Conservation (phyloP, 2,329 filamentous ascomycete genomes). For the Apiospora hydei region DNA sequence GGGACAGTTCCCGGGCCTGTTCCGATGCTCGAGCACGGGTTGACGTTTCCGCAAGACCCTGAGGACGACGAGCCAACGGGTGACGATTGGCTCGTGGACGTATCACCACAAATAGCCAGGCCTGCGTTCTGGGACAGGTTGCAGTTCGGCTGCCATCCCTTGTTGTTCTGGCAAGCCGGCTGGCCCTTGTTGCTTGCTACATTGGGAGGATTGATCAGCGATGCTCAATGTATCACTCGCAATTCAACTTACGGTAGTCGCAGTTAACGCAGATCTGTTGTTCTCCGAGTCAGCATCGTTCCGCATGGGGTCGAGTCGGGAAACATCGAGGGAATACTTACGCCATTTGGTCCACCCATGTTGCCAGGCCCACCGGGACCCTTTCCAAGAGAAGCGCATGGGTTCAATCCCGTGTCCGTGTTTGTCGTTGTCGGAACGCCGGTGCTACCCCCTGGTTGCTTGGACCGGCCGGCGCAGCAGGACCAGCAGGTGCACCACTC, state of each 20-base stretch:
- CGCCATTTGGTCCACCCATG: background rate
- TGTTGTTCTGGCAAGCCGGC: background rate
- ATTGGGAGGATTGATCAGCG: background rate
- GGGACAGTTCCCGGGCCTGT: background rate
- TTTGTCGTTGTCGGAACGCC: background rate
- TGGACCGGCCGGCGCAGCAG: no score
- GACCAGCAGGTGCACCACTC: background rate
- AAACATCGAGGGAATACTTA: background rate
- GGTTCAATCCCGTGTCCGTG: background rate
- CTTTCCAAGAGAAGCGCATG: background rate
- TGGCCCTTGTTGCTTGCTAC: background rate
- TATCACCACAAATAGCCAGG: background rate
- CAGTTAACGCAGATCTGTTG: constrained; percentile 1
- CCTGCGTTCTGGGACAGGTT: background rate
- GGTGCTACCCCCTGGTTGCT: background rate
- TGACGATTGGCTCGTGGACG: background rate
- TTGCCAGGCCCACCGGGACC: background rate
- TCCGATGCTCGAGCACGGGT: constrained; percentile 6
- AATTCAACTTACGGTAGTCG: background rate
- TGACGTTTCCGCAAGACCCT: background rate
- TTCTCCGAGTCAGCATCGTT: background rate
- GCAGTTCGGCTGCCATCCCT: constrained; percentile 3
- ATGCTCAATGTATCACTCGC: background rate
- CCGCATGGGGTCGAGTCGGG: no score
- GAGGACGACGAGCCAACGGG: background rate